Evolutionary conservation across 352 stramenopile species (phyloP), one percentile per base, ranked within the genome.

Genomic region (Phytopythium boreale): DNA sequence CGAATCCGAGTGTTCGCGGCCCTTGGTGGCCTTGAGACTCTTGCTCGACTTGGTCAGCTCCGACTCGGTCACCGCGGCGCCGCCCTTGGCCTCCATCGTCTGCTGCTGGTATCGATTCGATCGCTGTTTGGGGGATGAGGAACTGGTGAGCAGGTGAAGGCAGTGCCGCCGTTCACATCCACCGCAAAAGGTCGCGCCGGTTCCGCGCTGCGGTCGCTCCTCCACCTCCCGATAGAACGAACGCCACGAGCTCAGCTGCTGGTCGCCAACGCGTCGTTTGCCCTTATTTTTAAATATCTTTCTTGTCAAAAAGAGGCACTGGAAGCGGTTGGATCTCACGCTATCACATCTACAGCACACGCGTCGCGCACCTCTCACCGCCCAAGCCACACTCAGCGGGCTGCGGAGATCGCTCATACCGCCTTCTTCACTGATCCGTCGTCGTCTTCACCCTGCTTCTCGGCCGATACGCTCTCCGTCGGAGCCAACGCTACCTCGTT

Each of bases 1-100:
- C 22, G 82, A 89, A 67, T 92, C 81, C 20, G 76, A 73, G 69
- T 90, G 80, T 62, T 89, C 80, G 47, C 77, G 70, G 52, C 76
- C 72, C 63, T 91, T 93, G 43, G 80, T 81, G 22, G 76, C 70
- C 61, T 87, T 85, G 22, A 92, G 68, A 31, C 68, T 70, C 66
- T 90, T 89, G 62, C 76, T 88, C 1, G 72, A 79, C 66, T 88
- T 84, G 64, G 62, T 76, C 43, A 93, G 67, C 27, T 88, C 84
- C 47, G 75, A 77, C 51, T 86, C 77, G 22, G 76, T 88, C 41
- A 90, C 70, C 24, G 14, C 20, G 26, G 36, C 29, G 19, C 55
- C 49, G 63, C 69, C 69, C 64, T 92, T 93, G 31, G 79, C 70
- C 55, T 93, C 84, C 82, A 93, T 93, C 10, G 22, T 59, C 10